These are phyloP conservation scores for Diplotaxis tenuifolia DNA, from an alignment of 345 rosid genomes.

Conservation along the genomic window DNA sequence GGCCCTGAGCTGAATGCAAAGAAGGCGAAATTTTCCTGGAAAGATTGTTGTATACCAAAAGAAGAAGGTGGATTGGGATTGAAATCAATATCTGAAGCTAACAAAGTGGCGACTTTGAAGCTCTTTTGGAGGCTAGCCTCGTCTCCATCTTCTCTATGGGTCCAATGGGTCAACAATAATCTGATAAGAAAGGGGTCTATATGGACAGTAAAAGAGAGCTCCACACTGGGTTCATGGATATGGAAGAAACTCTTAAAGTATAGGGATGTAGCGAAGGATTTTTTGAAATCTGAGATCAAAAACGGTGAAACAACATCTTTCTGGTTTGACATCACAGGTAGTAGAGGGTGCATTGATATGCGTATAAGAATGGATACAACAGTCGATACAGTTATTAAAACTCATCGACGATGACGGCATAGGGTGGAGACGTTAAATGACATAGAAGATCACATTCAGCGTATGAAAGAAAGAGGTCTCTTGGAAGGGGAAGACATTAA, in stretches of 20 bases:
- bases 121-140: no score
- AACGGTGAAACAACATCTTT: neutral
- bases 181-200: neutral
- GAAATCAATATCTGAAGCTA: no score
- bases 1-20: no score
- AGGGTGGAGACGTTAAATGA: neutral
- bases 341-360: neutral
- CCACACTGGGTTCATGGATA: neutral
- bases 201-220: neutral
- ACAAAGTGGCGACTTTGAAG: no score
- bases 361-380: neutral
- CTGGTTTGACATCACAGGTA: neutral
- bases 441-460: neutral
- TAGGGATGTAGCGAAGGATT: neutral
- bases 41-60: no score
- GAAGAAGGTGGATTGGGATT: no score
- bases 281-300: neutral
- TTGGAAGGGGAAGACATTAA: neutral
- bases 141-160: neutral
- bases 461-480: neutral
- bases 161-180: neutral
- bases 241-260: neutral
- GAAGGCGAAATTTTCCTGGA: no score
- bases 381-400: neutral
- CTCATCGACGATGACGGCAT: neutral